These are phyloP conservation scores for Curvularia hawaiiensis DNA, from an alignment of 2,329 filamentous ascomycete species.

Conservation along the genomic window DNA sequence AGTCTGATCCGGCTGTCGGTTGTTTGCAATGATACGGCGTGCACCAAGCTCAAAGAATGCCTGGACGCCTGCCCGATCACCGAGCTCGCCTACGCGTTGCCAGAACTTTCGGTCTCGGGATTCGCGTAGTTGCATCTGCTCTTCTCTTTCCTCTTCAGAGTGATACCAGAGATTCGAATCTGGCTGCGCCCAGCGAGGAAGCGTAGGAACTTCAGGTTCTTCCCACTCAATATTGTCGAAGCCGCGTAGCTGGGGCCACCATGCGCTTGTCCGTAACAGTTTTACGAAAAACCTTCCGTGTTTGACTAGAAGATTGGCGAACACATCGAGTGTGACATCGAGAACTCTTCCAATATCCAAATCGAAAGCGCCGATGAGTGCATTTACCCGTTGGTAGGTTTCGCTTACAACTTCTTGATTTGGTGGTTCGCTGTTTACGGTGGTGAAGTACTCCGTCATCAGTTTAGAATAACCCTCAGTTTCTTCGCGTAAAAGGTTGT, in stretches of 20 bases:
- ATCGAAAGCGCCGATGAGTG: slow-evolving; percentile 94
- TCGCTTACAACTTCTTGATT: slow-evolving; percentile 77
- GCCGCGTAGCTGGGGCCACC: slow-evolving; percentile 82
- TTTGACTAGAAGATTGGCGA: slow-evolving; percentile 90
- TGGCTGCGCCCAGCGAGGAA: slow-evolving; percentile 87
- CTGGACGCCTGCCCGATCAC: slow-evolving; percentile 63
- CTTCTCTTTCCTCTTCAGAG: slow-evolving; percentile 70
- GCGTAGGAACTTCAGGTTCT: slow-evolving; percentile 62
- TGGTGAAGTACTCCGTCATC: slow-evolving; percentile 93
- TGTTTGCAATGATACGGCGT: slow-evolving; percentile 60
- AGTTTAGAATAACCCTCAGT: slow-evolving; percentile 97
- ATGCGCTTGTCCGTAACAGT: slow-evolving; percentile 87
- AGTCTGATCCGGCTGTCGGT: slow-evolving; percentile 39
- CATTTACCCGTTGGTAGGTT: slow-evolving; percentile 91
- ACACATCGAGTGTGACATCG: slow-evolving; percentile 93
- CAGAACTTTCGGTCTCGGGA: slow-evolving; percentile 79
- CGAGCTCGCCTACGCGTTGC: slow-evolving; percentile 72
- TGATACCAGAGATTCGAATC: slow-evolving; percentile 67
- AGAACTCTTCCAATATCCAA: slow-evolving; percentile 93
- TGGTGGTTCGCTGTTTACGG: slow-evolving; percentile 74
- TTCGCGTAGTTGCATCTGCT: slow-evolving; percentile 62
- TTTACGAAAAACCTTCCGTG: slow-evolving; percentile 95
- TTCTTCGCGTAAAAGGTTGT: slow-evolving; percentile 93
- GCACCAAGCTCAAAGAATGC: slow-evolving; percentile 91
- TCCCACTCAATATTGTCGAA: slow-evolving; percentile 55